These are phyloP conservation scores for Beverwykella pulmonaria DNA, from an alignment of 495 filamentous ascomycete species.

Conservation along the genomic window DNA sequence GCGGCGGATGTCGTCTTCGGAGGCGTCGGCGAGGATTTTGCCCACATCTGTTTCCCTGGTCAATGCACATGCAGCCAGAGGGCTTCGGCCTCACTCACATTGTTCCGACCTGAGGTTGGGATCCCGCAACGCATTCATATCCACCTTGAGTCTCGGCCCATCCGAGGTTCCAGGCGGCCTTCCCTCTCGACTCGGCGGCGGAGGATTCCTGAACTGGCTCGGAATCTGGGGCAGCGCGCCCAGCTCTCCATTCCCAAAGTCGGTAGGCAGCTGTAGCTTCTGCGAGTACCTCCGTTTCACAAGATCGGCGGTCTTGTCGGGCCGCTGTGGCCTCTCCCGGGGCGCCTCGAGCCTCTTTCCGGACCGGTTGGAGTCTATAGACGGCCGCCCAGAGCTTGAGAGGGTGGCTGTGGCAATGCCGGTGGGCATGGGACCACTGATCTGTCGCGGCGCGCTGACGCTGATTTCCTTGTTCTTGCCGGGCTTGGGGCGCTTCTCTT, in stretches of 20 bases:
- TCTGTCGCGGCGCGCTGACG: constrained; percentile 86
- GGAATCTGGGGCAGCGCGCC: constrained; percentile 62
- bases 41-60: constrained; percentile 64
- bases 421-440: constrained; percentile 56
- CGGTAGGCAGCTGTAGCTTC: constrained; percentile 71
- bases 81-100: constrained; percentile 39
- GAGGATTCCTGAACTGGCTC: constrained; percentile 49
- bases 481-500: constrained; percentile 47
- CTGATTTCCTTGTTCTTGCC: constrained; percentile 44
- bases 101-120: constrained; percentile 71
- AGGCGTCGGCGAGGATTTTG: constrained; percentile 79
- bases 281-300: constrained; percentile 95
- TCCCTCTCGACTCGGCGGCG: constrained; percentile 44
- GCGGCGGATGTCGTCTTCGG: constrained; percentile 88
- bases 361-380: constrained; percentile 25
- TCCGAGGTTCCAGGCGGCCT: constrained; percentile 47
- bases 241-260: constrained; percentile 65
- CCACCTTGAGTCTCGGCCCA: constrained; percentile 56
- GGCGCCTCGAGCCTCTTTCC: constrained; percentile 35
- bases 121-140: constrained; percentile 75
- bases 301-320: constrained; percentile 75
- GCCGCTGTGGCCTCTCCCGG: constrained; percentile 28
- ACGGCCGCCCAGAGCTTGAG: constrained; percentile 28
- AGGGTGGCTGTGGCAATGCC: constrained; percentile 38
- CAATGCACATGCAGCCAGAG: not conserved